Percentiles rank a stretch among this genome's conserved stretches.
These are phyloP conservation scores for Aspergillus glaucus DNA, from an alignment of 2,329 filamentous ascomycete genomes.

Conservation along the genomic window DNA sequence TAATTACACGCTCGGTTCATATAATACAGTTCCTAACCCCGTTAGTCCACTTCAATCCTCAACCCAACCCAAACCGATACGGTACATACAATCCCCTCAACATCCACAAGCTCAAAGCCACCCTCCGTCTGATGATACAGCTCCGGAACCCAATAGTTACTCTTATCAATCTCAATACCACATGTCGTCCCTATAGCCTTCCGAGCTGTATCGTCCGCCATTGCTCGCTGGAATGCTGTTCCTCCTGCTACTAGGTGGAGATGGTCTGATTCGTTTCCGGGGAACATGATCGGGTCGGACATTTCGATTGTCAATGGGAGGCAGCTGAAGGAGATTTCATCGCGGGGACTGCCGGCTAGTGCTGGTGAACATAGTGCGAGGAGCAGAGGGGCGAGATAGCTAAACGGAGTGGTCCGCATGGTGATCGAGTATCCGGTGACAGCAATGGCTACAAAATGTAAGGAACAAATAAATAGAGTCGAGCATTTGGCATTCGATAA, in stretches of 20 bases:
- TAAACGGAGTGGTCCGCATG: background rate
- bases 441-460: background rate
- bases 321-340: slow-evolving; percentile 18
- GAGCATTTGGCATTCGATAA: too few species aligned
- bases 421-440: background rate
- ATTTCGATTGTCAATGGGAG: slow-evolving; percentile 25
- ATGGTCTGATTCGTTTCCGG: slow-evolving; percentile 54
- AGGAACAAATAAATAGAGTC: too few species aligned
- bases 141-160: slow-evolving; percentile 71
- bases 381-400: background rate
- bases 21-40: slow-evolving; percentile 15
- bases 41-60: background rate
- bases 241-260: slow-evolving; percentile 66
- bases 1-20: slow-evolving; percentile 17
- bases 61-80: too few species aligned
- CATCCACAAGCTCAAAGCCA: slow-evolving; percentile 15
- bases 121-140: slow-evolving; percentile 52
- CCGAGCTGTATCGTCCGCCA: slow-evolving; percentile 54
- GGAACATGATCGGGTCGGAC: slow-evolving; percentile 61
- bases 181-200: slow-evolving; percentile 45
- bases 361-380: background rate
- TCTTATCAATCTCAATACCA: slow-evolving; percentile 60
- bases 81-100: slow-evolving; percentile 11
- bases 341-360: background rate
- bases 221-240: slow-evolving; percentile 58